phyloP scores from a whole-genome alignment of 495 filamentous ascomycete species.

The Thermothielavioides terrestris region DNA sequence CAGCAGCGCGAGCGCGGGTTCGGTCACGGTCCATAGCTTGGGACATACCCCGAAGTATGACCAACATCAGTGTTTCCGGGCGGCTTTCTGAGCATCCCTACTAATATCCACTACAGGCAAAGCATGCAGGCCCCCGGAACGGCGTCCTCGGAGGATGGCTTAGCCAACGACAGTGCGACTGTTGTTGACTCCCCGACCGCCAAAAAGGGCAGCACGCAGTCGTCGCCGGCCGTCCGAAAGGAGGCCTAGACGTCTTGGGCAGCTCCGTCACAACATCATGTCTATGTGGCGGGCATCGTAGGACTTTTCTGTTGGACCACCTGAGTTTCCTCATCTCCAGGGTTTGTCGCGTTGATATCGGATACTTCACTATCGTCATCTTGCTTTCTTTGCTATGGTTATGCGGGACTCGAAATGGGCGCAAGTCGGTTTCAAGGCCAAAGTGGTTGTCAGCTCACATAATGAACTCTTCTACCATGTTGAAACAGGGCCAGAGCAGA shows the following conservation, averaged over 20 bases:
- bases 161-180: conserved; percentile 40
- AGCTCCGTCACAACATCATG: conserved; percentile 4
- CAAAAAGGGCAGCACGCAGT: conserved; percentile 41
- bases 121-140: conserved; percentile 17
- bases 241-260: conserved; percentile 19
- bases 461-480: conserved; percentile 21
- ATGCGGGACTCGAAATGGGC: conserved; percentile 2
- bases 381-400: conserved; percentile 16
- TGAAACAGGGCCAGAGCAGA: conserved; percentile 15
- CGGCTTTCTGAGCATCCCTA: conserved; percentile 10
- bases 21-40: conserved; percentile 11
- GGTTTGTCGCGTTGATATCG: conserved; percentile 16
- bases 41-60: conserved; percentile 24
- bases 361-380: conserved; percentile 24
- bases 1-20: conserved; percentile 10
- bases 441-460: conserved; percentile 24
- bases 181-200: conserved; percentile 42
- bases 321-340: conserved; percentile 16
- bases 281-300: not conserved
- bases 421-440: not conserved
- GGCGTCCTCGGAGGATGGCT: conserved; percentile 34
- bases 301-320: conserved; percentile 9
- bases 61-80: not conserved
- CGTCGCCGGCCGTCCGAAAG: conserved; percentile 42
- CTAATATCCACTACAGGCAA: conserved; percentile 27